Percentiles rank a stretch among this genome's conserved stretches.
Conservation (phyloP, 148 eudicot genomes). For the Rhododendron mucronatum region DNA sequence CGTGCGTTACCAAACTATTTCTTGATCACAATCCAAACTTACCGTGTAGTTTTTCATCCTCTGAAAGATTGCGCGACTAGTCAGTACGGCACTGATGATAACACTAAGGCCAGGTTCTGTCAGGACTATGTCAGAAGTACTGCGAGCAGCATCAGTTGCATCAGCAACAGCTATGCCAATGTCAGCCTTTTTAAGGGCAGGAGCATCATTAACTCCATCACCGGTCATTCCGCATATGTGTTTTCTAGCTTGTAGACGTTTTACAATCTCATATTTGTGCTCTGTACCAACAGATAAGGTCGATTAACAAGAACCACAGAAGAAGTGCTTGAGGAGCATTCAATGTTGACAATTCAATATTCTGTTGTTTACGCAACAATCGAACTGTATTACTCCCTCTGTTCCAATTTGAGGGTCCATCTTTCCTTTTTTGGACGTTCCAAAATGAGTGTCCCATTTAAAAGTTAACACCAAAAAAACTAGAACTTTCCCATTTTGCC, state of each 20-base stretch:
- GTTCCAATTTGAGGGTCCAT: too few species aligned
- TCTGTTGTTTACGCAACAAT: background rate
- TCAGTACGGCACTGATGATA: constrained; percentile 74
- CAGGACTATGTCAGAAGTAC: constrained; percentile 78
- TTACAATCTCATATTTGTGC: constrained; percentile 77
- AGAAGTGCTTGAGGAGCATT: background rate
- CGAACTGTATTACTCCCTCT: background rate
- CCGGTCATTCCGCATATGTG: constrained; percentile 86
- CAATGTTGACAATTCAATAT: background rate
- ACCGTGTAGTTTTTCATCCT: constrained; percentile 84
- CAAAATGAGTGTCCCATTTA: too few species aligned
- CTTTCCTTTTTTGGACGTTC: too few species aligned
- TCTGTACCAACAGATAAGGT: constrained; percentile 31
- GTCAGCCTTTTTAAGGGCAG: constrained; percentile 75
- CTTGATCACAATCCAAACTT: constrained; percentile 1
- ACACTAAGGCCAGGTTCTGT: constrained; percentile 83
- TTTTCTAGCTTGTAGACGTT: constrained; percentile 72
- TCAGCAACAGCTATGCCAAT: constrained; percentile 84
- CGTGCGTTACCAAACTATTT: background rate
- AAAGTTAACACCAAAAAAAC: too few species aligned
- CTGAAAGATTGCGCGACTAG: constrained; percentile 75
- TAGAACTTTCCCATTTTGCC: too few species aligned
- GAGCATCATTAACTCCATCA: constrained; percentile 88
- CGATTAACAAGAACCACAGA: background rate
- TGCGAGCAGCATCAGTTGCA: constrained; percentile 87